A percentile compares a stretch with the other conserved stretches of the same genome.
phyloP scores from a whole-genome alignment of 2,329 filamentous ascomycete genomes.

The Ophiocordyceps camponoti-leonardi region DNA sequence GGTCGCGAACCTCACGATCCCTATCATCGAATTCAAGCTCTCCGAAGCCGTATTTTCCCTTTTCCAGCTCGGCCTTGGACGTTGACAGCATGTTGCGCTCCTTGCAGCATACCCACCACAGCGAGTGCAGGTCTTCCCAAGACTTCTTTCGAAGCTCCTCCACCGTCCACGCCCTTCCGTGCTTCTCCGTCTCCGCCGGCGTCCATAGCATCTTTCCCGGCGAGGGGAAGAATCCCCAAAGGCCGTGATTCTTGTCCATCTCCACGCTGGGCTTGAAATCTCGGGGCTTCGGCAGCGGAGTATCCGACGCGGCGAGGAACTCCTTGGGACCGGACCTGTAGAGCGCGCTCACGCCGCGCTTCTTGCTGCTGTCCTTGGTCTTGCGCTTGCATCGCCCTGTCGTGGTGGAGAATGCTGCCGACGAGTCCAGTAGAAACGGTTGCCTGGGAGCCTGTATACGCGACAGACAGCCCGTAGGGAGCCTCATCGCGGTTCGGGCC shows the following conservation, averaged over 20 bases:
- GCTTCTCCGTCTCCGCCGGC: slow-evolving; percentile 51
- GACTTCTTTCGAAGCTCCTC: slow-evolving; percentile 77
- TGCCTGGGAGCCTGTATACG: slow-evolving; percentile 1
- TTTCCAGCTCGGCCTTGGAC: slow-evolving; percentile 47
- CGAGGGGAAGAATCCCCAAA: slow-evolving; percentile 81
- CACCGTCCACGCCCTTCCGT: slow-evolving; percentile 71
- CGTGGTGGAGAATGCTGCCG: slow-evolving; percentile 35
- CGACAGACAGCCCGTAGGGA: slow-evolving; percentile 9
- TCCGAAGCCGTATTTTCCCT: slow-evolving; percentile 57
- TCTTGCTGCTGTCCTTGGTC: slow-evolving; percentile 56
- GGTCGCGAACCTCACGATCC: slow-evolving; percentile 42
- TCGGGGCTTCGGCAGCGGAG: slow-evolving; percentile 53
- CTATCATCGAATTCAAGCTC: slow-evolving; percentile 47
- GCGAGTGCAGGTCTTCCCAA: slow-evolving; percentile 79
- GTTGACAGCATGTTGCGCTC: slow-evolving; percentile 86
- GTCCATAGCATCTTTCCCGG: slow-evolving; percentile 51
- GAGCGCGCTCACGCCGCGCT: slow-evolving; percentile 68
- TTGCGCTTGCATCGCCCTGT: slow-evolving; percentile 29
- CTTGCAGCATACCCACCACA: slow-evolving; percentile 91
- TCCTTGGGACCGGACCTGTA: slow-evolving; percentile 60
- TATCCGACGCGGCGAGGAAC: slow-evolving; percentile 55
- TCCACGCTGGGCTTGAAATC: slow-evolving; percentile 40
- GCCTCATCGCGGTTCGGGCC: slow-evolving; percentile 10
- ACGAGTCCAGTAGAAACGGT: slow-evolving; percentile 3
- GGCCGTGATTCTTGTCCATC: slow-evolving; percentile 60